Conservation (phyloP, 805 yeast species). For the Trichomonascus vanleenenianus region DNA sequence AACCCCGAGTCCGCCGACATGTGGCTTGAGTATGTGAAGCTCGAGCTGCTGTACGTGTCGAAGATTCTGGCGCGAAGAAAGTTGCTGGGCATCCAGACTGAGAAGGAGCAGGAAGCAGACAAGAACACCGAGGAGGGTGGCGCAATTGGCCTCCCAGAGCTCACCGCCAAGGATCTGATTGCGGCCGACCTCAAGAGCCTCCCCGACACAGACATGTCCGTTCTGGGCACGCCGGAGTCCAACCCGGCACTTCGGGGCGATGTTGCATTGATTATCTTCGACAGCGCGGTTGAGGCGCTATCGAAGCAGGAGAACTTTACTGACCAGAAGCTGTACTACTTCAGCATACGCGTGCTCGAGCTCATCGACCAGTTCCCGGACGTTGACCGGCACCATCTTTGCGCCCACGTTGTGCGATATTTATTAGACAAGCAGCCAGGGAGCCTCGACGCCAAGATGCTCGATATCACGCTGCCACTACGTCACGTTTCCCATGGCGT, state of each 20-base stretch:
- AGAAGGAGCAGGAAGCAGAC: conserved; percentile 35
- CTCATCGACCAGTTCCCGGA: conserved; percentile 64
- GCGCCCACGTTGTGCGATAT: conserved; percentile 53
- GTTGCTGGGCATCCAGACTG: conserved; percentile 60
- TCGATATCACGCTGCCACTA: conserved; percentile 61
- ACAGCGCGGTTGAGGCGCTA: conserved; percentile 43
- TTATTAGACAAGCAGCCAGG: conserved; percentile 37
- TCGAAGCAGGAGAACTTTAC: background rate
- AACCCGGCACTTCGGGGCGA: conserved; percentile 75
- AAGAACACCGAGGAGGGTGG: conserved; percentile 31
- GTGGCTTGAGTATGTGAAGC: conserved; percentile 82
- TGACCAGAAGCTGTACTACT: conserved; percentile 31
- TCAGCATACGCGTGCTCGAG: conserved; percentile 35
- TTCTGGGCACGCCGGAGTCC: conserved; percentile 78
- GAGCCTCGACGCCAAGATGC: conserved; percentile 20
- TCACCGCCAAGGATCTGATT: conserved; percentile 47
- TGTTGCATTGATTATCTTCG: conserved; percentile 60
- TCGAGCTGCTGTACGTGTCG: conserved; percentile 80
- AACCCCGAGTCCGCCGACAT: conserved; percentile 63
- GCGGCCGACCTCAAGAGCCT: conserved; percentile 44
- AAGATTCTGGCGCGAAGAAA: conserved; percentile 77
- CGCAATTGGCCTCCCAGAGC: conserved; percentile 38
- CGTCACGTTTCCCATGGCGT: conserved; percentile 41
- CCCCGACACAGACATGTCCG: conserved; percentile 81
- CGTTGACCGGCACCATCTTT: conserved; percentile 60